These are phyloP conservation scores for Coniferiporia sulphurascens DNA, from an alignment of 1,284 basidiomycete genomes.

Conservation along the genomic window DNA sequence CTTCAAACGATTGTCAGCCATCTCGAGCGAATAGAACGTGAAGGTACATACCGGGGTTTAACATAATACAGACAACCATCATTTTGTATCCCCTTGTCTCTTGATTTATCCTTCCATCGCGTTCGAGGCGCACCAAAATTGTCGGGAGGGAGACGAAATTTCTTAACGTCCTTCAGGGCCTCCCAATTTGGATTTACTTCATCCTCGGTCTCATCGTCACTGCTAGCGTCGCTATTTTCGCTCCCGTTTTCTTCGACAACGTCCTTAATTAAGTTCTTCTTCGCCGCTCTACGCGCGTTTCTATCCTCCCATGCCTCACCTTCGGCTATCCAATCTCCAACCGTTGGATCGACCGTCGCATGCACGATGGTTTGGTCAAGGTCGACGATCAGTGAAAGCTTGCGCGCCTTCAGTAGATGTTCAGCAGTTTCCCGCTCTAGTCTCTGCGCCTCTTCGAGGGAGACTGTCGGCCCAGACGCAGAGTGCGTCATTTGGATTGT, in stretches of 20 bases:
- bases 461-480: constrained; percentile 73
- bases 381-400: constrained; percentile 94
- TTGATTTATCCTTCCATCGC: constrained; percentile 38
- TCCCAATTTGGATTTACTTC: constrained; percentile 86
- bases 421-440: constrained; percentile 81
- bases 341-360: constrained; percentile 97
- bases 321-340: constrained; percentile 94
- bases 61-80: constrained; percentile 95
- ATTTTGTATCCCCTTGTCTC: constrained; percentile 57
- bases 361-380: constrained; percentile 99
- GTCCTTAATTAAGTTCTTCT: constrained; percentile 22
- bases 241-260: constrained; percentile 28
- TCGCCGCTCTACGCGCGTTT: constrained; percentile 36
- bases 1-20: constrained; percentile 38
- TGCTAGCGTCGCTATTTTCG: constrained; percentile 37
- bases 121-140: constrained; percentile 50
- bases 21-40: constrained; percentile 15
- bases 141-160: constrained; percentile 83
- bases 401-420: constrained; percentile 70
- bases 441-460: constrained; percentile 81
- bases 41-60: constrained; percentile 74
- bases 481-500: constrained; percentile 85
- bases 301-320: constrained; percentile 69
- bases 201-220: constrained; percentile 34
- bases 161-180: constrained; percentile 83